A percentile compares a stretch with the other conserved stretches of the same genome.
Conservation (phyloP, 1,139 yeast genomes). For the Kluyveromyces marxianus region DNA sequence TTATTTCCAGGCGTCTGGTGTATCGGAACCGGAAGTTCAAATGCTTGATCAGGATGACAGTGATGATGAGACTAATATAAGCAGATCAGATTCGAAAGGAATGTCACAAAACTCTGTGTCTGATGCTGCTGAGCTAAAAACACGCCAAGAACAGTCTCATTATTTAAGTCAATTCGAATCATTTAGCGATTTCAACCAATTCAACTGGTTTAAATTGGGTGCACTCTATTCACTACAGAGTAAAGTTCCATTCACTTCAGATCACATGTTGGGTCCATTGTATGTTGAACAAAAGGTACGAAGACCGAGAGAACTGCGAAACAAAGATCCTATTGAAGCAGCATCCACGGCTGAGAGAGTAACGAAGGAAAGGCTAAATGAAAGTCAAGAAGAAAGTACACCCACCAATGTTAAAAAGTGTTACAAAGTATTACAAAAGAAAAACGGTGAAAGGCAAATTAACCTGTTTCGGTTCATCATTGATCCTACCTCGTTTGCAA, state of each 20-base stretch:
- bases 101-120: neutral
- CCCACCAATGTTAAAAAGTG: constrained; percentile 50
- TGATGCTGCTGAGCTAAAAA: constrained; percentile 18
- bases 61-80: constrained; percentile 14
- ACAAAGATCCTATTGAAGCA: constrained; percentile 37
- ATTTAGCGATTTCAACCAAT: constrained; percentile 27
- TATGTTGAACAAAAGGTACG: constrained; percentile 51
- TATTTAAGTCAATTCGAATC: constrained; percentile 20
- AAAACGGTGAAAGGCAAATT: constrained; percentile 36
- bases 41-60: constrained; percentile 14
- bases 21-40: constrained; percentile 11
- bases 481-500: constrained; percentile 69
- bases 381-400: constrained; percentile 47
- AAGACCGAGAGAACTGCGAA: constrained; percentile 32
- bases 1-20: constrained; percentile 18
- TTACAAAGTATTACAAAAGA: constrained; percentile 35
- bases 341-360: constrained; percentile 50
- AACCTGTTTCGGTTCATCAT: constrained; percentile 60
- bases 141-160: constrained; percentile 12
- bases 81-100: constrained; percentile 9
- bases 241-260: constrained; percentile 43
- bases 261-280: constrained; percentile 67
- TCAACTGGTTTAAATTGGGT: constrained; percentile 59
- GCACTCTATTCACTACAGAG: constrained; percentile 43
- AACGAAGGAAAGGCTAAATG: constrained; percentile 43